Evolutionary conservation across 106 monocot genomes (phyloP).

Genomic region (Dioscorea dumetorum): DNA sequence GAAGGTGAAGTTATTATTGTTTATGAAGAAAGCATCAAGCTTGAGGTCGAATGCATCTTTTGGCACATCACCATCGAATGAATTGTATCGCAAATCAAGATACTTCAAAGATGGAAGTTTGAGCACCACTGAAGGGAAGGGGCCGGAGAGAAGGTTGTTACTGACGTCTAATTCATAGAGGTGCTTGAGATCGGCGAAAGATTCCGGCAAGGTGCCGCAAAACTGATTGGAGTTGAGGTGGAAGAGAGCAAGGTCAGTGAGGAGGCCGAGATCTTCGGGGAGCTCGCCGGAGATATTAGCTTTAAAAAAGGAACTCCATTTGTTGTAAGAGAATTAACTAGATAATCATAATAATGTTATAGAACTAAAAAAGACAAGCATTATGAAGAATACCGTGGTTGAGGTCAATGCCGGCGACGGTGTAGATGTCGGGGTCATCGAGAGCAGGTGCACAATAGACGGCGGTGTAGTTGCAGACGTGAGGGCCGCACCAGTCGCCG

Average conservation of each 20-base stretch:
- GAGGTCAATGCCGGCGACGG: constrained; percentile 39
- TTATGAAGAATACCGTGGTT: constrained; percentile 16
- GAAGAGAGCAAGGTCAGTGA: constrained; percentile 15
- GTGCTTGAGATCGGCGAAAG: background rate
- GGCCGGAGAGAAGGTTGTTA: constrained; percentile 28
- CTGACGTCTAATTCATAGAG: constrained; percentile 43
- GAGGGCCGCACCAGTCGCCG: constrained; percentile 41
- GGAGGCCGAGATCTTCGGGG: constrained; percentile 20
- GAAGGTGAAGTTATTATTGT: constrained; percentile 47
- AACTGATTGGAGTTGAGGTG: constrained; percentile 27
- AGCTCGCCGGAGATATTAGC: constrained; percentile 19
- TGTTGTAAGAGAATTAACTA: no score
- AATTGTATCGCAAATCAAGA: constrained; percentile 46
- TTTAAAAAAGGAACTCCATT: no score
- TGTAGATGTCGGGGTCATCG: constrained; percentile 24
- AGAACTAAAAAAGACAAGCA: no score
- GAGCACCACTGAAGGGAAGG: constrained; percentile 33
- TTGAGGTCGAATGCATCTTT: constrained; percentile 20
- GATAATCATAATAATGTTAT: no score
- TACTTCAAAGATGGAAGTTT: constrained; percentile 25
- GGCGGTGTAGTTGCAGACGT: constrained; percentile 52
- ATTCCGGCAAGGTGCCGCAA: constrained; percentile 7
- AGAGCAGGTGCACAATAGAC: constrained; percentile 44
- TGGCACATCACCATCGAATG: constrained; percentile 35
- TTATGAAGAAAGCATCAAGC: constrained; percentile 57